A percentile compares a stretch with the other conserved stretches of the same genome.
Conservation (phyloP, 805 yeast genomes). For the Yarrowia yakushimensis region DNA sequence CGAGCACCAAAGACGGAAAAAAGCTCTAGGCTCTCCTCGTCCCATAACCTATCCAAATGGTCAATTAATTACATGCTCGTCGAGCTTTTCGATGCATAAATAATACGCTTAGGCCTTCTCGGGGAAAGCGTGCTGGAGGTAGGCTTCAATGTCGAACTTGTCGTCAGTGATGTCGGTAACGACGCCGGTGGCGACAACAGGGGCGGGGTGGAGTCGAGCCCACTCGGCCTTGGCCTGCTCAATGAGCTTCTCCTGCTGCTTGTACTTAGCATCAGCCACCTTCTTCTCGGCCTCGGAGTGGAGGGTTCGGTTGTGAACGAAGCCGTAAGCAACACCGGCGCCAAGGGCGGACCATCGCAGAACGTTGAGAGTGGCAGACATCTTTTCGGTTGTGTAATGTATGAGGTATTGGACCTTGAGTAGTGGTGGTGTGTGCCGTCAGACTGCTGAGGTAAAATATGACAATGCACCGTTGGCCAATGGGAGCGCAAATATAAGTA, state of each 20-base stretch:
- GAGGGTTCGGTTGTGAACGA: slow-evolving; percentile 71
- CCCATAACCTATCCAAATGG: slow-evolving; percentile 5
- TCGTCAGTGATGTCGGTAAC: slow-evolving; percentile 77
- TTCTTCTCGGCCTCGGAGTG: slow-evolving; percentile 57
- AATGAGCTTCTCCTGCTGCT: slow-evolving; percentile 68
- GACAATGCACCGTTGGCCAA: slow-evolving; percentile 9
- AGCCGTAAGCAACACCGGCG: slow-evolving; percentile 85
- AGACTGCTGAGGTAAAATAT: slow-evolving; percentile 4
- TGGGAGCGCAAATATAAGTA: slow-evolving; percentile 12
- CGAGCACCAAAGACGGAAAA: too few species aligned
- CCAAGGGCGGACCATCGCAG: slow-evolving; percentile 91
- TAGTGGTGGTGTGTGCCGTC: slow-evolving; percentile 18
- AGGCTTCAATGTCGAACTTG: slow-evolving; percentile 71
- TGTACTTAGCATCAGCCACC: slow-evolving; percentile 56
- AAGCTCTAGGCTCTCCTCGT: too few species aligned
- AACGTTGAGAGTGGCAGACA: slow-evolving; percentile 41
- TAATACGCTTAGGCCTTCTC: slow-evolving; percentile 24
- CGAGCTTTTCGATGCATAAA: slow-evolving; percentile 24
- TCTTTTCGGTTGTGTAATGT: slow-evolving; percentile 9
- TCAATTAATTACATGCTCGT: slow-evolving; percentile 25
- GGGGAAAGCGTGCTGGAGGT: slow-evolving; percentile 33
- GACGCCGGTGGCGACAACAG: slow-evolving; percentile 35
- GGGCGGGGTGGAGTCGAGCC: slow-evolving; percentile 55
- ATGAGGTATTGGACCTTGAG: background rate
- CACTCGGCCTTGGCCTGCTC: slow-evolving; percentile 86